Base-by-base conservation (phyloP, 1,284 basidiomycete species). In the Sanghuangporus baumii region DNA sequence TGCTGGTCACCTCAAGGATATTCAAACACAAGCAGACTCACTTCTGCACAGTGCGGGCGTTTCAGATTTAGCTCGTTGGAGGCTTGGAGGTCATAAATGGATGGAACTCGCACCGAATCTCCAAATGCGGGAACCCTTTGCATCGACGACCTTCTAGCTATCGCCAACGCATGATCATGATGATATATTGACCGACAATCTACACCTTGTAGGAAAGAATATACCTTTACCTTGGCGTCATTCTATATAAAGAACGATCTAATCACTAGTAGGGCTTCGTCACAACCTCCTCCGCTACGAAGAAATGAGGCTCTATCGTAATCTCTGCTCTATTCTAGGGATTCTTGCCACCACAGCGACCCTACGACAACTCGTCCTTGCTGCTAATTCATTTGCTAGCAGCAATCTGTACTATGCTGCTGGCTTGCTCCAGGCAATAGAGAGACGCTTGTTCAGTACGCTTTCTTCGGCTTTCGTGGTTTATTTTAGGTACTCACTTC, bases 341-440 rank as follows among this genome's bases (percentile, higher is more conserved):
- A 34, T 48, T 6, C 51, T 60, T 14, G 50, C 50, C 26, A 54
- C 23, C 40, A 12, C 38, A 9, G 38, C 55, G 20, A 31, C n/a
- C 47, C 16, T 38, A 16, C n/a, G 14, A 3, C 43, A 37, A 14
- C n/a, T 41, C 2, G 63, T 50, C 9, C 52, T 59, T 9, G 71
- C 70, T 12, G 73, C 71, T n/a, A 69, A 71, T 20, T 67, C 71
- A 20, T 74, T 74, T 57, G 71, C 73, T 6, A 72, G 74, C 1
- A 69, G 71, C 0, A 74, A 73, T 63, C 60, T 74, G 34, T 74
- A 74, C 55, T 74, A 74, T 66, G 73, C 73, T 40, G 72, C 72
- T 8, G 73, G 73, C 5, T 61, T 74, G 11, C 68, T 62, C 46
- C 67, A 2, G 60, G 65, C 14, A 65, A 71, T 18, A 70, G 70